Evolutionary conservation across 371 early-diverging fungal genomes (phyloP), one percentile per base, ranked within the genome.

Genomic region (Phascolomyces articulosus): DNA sequence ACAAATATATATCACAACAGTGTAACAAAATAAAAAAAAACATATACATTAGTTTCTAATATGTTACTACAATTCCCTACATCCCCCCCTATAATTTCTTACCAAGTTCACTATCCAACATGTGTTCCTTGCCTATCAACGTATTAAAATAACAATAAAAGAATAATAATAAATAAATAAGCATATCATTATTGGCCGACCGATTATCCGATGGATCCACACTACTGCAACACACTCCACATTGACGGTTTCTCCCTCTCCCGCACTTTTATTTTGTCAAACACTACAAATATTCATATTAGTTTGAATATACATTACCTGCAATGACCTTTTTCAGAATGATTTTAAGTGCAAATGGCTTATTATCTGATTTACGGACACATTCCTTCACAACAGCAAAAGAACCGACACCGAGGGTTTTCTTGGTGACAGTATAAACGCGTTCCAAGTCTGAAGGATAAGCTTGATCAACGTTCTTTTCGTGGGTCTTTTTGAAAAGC

Each of bases 361-460:
- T 70, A 55, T 86, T 83, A 23, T 85, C 86, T 1, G 72, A 71
- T 27, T 80, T 76, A 55, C 90, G 83, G 34, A 79, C 74, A 40
- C 85, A 88, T 62, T 87, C 80, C 73, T 91, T 91, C 64, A 94
- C 95, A 29, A 93, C 92, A 18, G 91, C 91, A 79, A 94, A 94
- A 0, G 93, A 92, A 28, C 95, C 95, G 3, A 87, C 85, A 20
- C 87, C 87, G 4, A 87, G 70, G n/a, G 81, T 84, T 60, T 80
- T 78, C 59, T 83, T 83, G 3, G 85, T 78, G 55, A 87, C 67
- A 27, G 71, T 74, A 60, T 85, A 87, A 4, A 72, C 44, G 10
- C 28, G 23, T 41, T 59, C 60, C 15, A 59, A 26, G 28, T 59
- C 60, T 21, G 3, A 10, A 11, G 60, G 60, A 27, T 47, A 59